Evolutionary conservation across 2,329 filamentous ascomycete genomes (phyloP).

Genomic region (Ascocoryne sarcoides): DNA sequence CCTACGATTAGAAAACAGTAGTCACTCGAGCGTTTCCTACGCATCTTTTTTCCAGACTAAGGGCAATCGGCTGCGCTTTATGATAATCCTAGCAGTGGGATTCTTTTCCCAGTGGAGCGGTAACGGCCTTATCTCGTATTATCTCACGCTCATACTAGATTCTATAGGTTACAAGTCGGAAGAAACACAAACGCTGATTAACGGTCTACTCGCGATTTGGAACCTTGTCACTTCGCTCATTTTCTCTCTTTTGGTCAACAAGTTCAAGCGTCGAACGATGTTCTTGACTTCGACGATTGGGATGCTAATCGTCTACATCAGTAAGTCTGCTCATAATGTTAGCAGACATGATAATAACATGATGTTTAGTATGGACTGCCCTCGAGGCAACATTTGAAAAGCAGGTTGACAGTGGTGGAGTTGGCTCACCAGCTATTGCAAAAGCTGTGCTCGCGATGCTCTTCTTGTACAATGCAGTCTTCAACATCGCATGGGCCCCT

Average conservation of each 20-base stretch:
- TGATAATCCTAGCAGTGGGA: constrained; percentile 53
- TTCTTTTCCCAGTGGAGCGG: constrained; percentile 61
- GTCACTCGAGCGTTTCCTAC: constrained; percentile 44
- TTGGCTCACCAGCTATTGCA: constrained; percentile 6
- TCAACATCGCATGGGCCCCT: constrained; percentile 23
- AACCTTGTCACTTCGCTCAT: constrained; percentile 13
- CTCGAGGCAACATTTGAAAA: constrained; percentile 16
- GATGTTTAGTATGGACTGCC: constrained; percentile 14
- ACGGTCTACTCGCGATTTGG: constrained; percentile 18
- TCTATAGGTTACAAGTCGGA: constrained; percentile 15
- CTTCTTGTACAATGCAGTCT: constrained; percentile 38
- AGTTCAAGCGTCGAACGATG: constrained; percentile 15
- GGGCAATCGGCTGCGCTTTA: constrained; percentile 56
- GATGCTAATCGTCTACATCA: constrained; percentile 15
- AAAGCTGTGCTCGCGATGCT: constrained; percentile 27
- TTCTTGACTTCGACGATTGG: constrained; percentile 14
- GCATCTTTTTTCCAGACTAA: constrained; percentile 41
- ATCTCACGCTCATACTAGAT: constrained; percentile 40
- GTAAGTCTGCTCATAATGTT: constrained; percentile 3
- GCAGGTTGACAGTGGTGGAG: constrained; percentile 3
- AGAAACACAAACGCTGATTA: constrained; percentile 16
- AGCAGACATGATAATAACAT: not conserved
- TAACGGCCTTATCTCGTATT: constrained; percentile 59
- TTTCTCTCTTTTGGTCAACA: constrained; percentile 16
- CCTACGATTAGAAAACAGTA: constrained; percentile 25